These are phyloP conservation scores for Talaromyces nanjingensis DNA, from an alignment of 495 filamentous ascomycete species.

Conservation along the genomic window DNA sequence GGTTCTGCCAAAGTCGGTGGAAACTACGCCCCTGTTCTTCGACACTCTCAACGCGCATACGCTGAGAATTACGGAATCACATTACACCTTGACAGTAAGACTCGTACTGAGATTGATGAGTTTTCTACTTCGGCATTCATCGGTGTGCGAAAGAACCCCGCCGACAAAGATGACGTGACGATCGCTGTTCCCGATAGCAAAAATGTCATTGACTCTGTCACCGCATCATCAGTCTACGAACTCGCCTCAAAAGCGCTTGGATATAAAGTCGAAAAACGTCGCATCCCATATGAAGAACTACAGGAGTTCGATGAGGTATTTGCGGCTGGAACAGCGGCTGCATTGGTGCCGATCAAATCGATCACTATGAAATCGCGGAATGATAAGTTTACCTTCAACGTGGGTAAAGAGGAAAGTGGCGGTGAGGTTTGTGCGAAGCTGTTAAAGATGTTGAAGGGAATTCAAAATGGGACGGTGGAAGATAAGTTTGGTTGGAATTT, in stretches of 20 bases:
- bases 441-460: slow-evolving; percentile 69
- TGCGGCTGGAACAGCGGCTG: slow-evolving; percentile 88
- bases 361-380: slow-evolving; percentile 63
- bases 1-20: slow-evolving; percentile 70
- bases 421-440: slow-evolving; percentile 64
- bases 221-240: slow-evolving; percentile 60
- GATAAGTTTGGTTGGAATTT: slow-evolving; percentile 70
- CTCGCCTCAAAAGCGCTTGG: slow-evolving; percentile 57
- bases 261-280: slow-evolving; percentile 57
- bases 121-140: slow-evolving; percentile 86
- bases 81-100: slow-evolving; percentile 76
- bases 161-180: slow-evolving; percentile 49
- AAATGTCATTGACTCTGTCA: slow-evolving; percentile 78
- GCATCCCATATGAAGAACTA: slow-evolving; percentile 76
- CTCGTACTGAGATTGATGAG: slow-evolving; percentile 75
- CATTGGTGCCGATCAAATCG: slow-evolving; percentile 81
- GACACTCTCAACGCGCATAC: slow-evolving; percentile 69
- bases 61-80: slow-evolving; percentile 76
- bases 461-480: slow-evolving; percentile 71
- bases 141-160: slow-evolving; percentile 50
- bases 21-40: slow-evolving; percentile 77
- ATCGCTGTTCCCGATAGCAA: slow-evolving; percentile 74
- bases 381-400: slow-evolving; percentile 64
- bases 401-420: slow-evolving; percentile 57
- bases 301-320: slow-evolving; percentile 73